Conservation (phyloP, 2,329 filamentous ascomycete genomes). For the Phaeosphaeria sp. region DNA sequence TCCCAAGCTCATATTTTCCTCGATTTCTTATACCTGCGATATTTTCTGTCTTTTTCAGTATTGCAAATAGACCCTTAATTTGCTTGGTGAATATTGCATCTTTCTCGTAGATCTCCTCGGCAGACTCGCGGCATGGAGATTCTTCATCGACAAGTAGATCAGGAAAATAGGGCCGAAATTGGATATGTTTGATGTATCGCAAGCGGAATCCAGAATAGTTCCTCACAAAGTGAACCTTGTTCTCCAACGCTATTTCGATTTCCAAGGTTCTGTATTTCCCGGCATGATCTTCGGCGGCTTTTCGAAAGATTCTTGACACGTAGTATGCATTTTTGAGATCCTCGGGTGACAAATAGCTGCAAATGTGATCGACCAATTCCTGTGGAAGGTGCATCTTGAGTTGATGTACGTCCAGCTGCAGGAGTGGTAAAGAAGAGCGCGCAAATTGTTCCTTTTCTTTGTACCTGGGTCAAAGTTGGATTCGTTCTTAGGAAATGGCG, state of each 20-base stretch:
- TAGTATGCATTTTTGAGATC: conserved; percentile 21
- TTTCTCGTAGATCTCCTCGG: conserved; percentile 10
- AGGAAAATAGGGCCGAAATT: conserved; percentile 9
- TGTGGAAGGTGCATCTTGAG: not conserved
- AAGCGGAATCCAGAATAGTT: conserved; percentile 14
- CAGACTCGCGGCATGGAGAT: conserved; percentile 7
- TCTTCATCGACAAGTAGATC: conserved; percentile 4
- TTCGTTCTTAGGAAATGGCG: no score
- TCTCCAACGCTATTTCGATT: conserved; percentile 10
- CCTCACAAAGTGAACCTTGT: conserved; percentile 9
- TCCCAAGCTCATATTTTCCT: conserved; percentile 10
- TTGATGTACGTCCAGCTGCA: no score
- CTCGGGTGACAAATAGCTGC: conserved; percentile 11
- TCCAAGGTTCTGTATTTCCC: conserved; percentile 6
- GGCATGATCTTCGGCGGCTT: conserved; percentile 18
- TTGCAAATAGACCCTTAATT: conserved; percentile 12
- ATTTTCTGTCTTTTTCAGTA: conserved; percentile 13
- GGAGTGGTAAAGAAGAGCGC: no score
- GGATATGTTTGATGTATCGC: conserved; percentile 12
- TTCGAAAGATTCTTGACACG: conserved; percentile 13
- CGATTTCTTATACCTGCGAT: not conserved
- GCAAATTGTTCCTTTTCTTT: no score
- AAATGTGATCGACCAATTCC: conserved; percentile 23
- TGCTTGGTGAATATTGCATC: conserved; percentile 18
- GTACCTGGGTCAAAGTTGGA: no score